Conservation (phyloP, 1,284 basidiomycete species). For the Cutaneotrichosporon mucoides region DNA sequence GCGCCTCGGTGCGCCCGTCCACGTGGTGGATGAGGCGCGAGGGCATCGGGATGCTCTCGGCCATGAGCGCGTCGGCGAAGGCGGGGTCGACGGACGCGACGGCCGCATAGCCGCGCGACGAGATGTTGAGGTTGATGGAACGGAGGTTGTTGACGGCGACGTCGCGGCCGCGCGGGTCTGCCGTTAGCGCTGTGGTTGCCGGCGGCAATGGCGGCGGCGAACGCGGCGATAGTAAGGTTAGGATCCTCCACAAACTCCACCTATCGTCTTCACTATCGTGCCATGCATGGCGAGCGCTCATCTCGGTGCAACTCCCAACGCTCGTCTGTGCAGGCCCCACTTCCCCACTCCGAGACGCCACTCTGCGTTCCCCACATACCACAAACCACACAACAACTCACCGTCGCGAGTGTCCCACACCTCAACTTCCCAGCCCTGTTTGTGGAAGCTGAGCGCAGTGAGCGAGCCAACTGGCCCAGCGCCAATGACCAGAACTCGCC, state of each 20-base stretch:
- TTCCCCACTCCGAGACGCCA: background rate
- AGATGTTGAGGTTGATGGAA: slow-evolving; percentile 95
- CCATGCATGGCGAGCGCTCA: too few relatives aligned
- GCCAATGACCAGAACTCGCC: slow-evolving; percentile 58
- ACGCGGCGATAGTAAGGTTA: too few relatives aligned
- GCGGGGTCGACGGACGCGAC: slow-evolving; percentile 72
- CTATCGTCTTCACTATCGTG: too few relatives aligned
- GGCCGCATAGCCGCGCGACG: slow-evolving; percentile 84
- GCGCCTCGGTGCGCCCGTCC: slow-evolving; percentile 67
- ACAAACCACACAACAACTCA: slow-evolving; percentile 46
- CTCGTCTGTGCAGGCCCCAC: too few relatives aligned
- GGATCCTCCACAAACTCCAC: too few relatives aligned
- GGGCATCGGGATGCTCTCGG: slow-evolving; percentile 85
- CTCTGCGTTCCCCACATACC: too few relatives aligned
- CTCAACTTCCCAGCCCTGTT: slow-evolving; percentile 81
- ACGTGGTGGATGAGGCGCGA: slow-evolving; percentile 90
- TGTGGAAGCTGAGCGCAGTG: slow-evolving; percentile 77
- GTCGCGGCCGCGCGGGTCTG: slow-evolving; percentile 44
- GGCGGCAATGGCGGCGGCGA: too few relatives aligned
- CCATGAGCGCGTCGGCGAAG: slow-evolving; percentile 68
- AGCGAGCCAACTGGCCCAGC: slow-evolving; percentile 95
- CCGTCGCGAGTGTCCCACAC: slow-evolving; percentile 84
- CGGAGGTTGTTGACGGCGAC: slow-evolving; percentile 52
- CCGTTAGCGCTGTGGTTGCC: background rate
- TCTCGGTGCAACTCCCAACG: too few relatives aligned